Conservation (phyloP, 148 eudicot species). For the Rhododendron kiyosumense region DNA sequence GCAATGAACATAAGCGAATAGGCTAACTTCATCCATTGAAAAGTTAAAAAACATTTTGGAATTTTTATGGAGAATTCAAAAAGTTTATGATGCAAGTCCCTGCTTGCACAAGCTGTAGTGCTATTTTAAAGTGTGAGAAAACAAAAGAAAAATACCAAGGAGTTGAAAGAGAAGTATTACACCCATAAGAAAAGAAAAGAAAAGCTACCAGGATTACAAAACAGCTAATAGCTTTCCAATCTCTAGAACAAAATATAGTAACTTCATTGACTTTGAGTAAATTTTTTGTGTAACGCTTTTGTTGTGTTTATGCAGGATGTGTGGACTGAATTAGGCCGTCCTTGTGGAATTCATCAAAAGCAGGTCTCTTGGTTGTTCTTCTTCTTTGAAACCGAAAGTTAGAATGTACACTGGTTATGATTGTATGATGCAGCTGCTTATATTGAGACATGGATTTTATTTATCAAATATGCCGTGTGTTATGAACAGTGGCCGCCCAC, state of each 20-base stretch:
- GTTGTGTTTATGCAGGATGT: slow-evolving; percentile 57
- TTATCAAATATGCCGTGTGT: not conserved
- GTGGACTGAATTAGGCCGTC: slow-evolving; percentile 94
- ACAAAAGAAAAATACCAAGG: not conserved
- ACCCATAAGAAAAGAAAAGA: not conserved
- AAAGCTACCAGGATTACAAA: not conserved
- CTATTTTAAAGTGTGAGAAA: not conserved
- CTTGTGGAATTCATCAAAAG: slow-evolving; percentile 92
- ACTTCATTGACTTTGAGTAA: not conserved
- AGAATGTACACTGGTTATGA: not conserved
- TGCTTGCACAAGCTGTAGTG: not conserved
- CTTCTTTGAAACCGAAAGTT: not conserved
- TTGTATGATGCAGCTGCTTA: not conserved
- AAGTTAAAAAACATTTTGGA: not conserved
- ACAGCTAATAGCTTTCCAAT: not conserved
- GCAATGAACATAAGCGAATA: not conserved
- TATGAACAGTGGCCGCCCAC: too few relatives aligned
- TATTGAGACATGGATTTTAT: not conserved
- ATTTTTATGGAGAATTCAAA: not conserved
- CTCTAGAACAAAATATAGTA: not conserved
- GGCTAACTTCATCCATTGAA: not conserved
- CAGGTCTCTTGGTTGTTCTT: slow-evolving; percentile 43
- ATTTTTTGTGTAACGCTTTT: not conserved
- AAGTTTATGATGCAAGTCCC: not conserved
- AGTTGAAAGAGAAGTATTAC: not conserved